Percentiles rank a stretch among this genome's conserved stretches.
Evolutionary conservation across 176 grass and related monocot genomes (phyloP).

Genomic region (Rhynchospora pubera): DNA sequence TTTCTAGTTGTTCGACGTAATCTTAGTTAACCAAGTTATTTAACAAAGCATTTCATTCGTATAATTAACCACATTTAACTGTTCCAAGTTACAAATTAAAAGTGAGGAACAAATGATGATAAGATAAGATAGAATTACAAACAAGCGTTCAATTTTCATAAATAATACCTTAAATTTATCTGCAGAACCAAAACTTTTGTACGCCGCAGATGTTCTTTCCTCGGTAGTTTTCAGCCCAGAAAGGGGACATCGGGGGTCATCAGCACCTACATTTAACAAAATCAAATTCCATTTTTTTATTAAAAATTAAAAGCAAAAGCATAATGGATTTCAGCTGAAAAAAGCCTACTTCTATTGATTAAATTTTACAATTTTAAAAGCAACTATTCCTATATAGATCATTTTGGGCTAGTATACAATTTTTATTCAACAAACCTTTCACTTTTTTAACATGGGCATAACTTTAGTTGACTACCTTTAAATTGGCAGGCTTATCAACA

Average conservation of each 20-base stretch:
- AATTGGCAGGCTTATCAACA: background rate
- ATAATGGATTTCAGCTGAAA: background rate
- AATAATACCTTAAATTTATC: conserved; percentile 63
- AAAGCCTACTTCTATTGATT: background rate
- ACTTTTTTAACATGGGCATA: too few relatives aligned
- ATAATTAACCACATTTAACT: background rate
- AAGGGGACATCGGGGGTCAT: conserved; percentile 73
- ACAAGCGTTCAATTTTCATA: background rate
- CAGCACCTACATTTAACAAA: conserved; percentile 36
- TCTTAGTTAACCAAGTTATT: background rate
- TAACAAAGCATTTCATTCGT: background rate
- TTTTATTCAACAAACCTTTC: background rate
- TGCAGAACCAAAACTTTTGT: conserved; percentile 17
- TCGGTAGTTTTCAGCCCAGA: conserved; percentile 38
- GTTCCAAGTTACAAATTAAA: background rate
- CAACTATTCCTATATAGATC: background rate
- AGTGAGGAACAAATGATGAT: background rate
- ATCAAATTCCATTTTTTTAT: background rate
- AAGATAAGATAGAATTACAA: background rate
- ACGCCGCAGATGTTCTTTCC: conserved; percentile 36
- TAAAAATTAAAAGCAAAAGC: background rate
- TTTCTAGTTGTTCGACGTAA: background rate
- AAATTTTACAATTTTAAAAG: background rate
- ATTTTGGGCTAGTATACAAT: background rate
- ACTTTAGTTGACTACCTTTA: background rate